phyloP scores from a whole-genome alignment of 345 rosid species.

The Microthlaspi erraticum region DNA sequence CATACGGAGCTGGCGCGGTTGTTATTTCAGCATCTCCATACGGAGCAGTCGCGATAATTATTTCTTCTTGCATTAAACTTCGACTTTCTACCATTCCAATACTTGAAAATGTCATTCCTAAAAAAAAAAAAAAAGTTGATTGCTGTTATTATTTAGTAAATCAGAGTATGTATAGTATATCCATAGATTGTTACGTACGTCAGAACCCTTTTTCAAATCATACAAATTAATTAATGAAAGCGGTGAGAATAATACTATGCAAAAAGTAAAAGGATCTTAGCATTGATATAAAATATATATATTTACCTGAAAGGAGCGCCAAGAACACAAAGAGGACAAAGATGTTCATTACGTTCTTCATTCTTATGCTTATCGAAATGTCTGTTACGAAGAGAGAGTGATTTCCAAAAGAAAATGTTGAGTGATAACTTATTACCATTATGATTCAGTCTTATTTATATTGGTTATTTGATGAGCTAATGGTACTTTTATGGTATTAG shows the following conservation, averaged over 20 bases:
- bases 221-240: too few species aligned
- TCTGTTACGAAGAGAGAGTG: not conserved
- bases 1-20: not conserved
- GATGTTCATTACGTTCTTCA: not conserved
- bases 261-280: not conserved
- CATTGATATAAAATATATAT: not conserved
- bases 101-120: constrained; percentile 8
- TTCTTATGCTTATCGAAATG: not conserved
- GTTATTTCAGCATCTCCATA: not conserved
- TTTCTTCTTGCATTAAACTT: not conserved
- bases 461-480: too few species aligned
- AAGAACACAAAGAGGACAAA: not conserved
- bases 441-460: too few species aligned
- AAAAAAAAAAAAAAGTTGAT: not conserved
- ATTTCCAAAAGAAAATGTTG: not conserved
- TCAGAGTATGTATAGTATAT: too few species aligned
- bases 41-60: not conserved
- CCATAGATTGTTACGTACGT: too few species aligned
- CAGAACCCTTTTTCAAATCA: too few species aligned
- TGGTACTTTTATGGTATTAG: too few species aligned
- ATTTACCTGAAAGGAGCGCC: constrained; percentile 1
- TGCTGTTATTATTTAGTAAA: not conserved
- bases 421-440: too few species aligned
- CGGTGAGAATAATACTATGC: too few species aligned
- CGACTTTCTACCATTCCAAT: constrained; percentile 25